Evolutionary conservation across 495 filamentous ascomycete genomes (phyloP).

Genomic region (Neurospora terricola): DNA sequence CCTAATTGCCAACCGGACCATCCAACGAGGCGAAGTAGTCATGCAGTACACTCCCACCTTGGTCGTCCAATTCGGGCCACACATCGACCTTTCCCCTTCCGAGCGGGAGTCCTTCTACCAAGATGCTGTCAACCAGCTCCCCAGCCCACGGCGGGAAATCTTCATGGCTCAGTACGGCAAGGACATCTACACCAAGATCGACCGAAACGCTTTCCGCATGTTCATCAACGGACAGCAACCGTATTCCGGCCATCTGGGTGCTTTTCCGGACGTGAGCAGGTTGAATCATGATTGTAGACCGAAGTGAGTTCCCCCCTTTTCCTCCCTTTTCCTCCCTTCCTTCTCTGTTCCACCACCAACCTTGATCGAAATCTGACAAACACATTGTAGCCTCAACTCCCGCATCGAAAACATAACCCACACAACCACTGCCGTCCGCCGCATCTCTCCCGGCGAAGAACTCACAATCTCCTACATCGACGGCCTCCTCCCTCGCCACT

Average conservation of each 20-base stretch:
- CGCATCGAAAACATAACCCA: conserved; percentile 30
- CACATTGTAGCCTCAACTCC: conserved; percentile 21
- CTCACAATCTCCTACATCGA: conserved; percentile 34
- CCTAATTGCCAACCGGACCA: conserved; percentile 28
- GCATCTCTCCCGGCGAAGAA: conserved; percentile 30
- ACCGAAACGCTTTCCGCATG: conserved; percentile 31
- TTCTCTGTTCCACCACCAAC: too few relatives aligned
- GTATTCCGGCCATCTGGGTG: conserved; percentile 22
- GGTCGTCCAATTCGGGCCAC: conserved; percentile 19
- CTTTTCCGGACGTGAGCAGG: conserved; percentile 26
- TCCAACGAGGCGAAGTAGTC: conserved; percentile 28
- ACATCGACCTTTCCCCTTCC: conserved; percentile 15
- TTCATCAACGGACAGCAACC: conserved; percentile 21
- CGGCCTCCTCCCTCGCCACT: conserved; percentile 12
- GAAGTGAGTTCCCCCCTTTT: conserved; percentile 26
- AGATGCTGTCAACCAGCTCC: conserved; percentile 20
- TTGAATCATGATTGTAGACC: conserved; percentile 38
- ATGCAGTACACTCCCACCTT: conserved; percentile 23
- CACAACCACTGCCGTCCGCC: conserved; percentile 28
- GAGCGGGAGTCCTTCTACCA: conserved; percentile 18
- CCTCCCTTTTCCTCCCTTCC: too few relatives aligned
- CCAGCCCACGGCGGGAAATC: conserved; percentile 2
- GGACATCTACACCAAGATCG: conserved; percentile 22
- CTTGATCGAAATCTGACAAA: too few relatives aligned
- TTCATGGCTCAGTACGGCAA: conserved; percentile 29